Base-by-base conservation (phyloP, 768 basidiomycete genomes). In the Leccinum subgranulosum region DNA sequence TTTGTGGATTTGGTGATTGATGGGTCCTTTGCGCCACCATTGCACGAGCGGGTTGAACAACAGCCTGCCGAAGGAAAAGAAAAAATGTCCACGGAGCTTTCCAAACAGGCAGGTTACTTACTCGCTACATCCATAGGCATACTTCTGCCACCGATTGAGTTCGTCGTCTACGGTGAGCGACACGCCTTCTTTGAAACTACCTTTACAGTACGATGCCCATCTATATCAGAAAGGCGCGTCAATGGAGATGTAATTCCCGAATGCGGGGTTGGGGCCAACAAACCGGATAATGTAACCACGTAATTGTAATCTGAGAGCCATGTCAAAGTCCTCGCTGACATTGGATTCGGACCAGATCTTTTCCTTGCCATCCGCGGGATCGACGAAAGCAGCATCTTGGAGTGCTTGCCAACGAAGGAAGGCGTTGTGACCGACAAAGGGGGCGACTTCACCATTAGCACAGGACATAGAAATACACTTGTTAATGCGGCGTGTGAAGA, bases 71-170 rank as follows among this genome's bases (percentile, higher is more conserved):
- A 12, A 28, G 58, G 46, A 49, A 48, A 34, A 23, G 36, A 45
- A 39, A 39, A 27, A 15, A 43, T 47, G 31, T 53, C 39, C 36
- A 60, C 31, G 59, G 0, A 53, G 33, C 31, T 17, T 39, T 39
- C n/a, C 19, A 28, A 12, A 9, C 28, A n/a, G 48, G 54, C 14
- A 67, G 69, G 66, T 62, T 73, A 79, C 69, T 69, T 81, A 84
- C 56, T 83, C 83, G 53, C 67, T 72, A 66, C 52, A 66, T 82
- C 87, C 89, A 72, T 89, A 90, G 0, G 87, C 77, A 59, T 91
- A 92, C 68, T 94, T 96, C 60, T 94, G 91, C 94, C 94, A 96
- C 2, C 94, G 74, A 64, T 94, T 94, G 9, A 96, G 75, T 70
- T 96, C 94, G 65, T 96, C 94, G 52, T 94, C 92, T 54, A 85